Base-by-base conservation (phyloP, 2,329 filamentous ascomycete genomes). In the Hypoxylon sp. region DNA sequence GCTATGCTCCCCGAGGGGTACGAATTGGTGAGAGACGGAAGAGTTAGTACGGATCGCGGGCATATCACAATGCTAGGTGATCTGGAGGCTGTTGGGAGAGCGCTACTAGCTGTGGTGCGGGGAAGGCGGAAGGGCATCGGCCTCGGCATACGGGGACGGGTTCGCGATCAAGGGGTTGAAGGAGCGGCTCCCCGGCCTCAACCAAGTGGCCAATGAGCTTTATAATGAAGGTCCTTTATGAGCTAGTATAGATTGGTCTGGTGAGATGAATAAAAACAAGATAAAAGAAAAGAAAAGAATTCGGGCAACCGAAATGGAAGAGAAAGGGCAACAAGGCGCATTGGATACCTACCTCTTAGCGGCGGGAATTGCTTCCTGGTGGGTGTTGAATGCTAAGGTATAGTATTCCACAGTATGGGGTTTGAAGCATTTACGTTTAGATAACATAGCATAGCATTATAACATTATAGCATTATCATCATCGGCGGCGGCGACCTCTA, bases 51-150 rank as follows among this genome's bases (percentile, higher is more conserved):
- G 59, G 93, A 97, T 71, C 85, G 94, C 2, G 94, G 95, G 0
- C 95, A 98, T 81, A 91, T 98, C 37, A 94, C 92, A 0, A 84
- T 98, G 75, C 80, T 98, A 33, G 94, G 94, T 0, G 94, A 98
- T 81, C 78, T 97, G 70, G 90, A 92, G 69, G 93, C 91, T 0
- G 90, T 97, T 0, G 94, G 94, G 0, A 86, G 84, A 74, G 94
- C 92, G 70, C 79, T 98, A 35, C 83, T 85, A 73, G 92, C 92
- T 10, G 79, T 97, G 13, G 76, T 90, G 0, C 84, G 86, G 61
- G 94, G 90, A 1, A 84, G 92, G 59, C 83, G 81, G 66, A 92
- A 90, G 78, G 91, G 94, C 0, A 92, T 97, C 72, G 94, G 94
- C 1, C 71, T 90, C 66, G 88, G 90, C 8, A 44, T 44, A 44